phyloP scores from a whole-genome alignment of 148 eudicot genomes.

The Camellia granthamiana region DNA sequence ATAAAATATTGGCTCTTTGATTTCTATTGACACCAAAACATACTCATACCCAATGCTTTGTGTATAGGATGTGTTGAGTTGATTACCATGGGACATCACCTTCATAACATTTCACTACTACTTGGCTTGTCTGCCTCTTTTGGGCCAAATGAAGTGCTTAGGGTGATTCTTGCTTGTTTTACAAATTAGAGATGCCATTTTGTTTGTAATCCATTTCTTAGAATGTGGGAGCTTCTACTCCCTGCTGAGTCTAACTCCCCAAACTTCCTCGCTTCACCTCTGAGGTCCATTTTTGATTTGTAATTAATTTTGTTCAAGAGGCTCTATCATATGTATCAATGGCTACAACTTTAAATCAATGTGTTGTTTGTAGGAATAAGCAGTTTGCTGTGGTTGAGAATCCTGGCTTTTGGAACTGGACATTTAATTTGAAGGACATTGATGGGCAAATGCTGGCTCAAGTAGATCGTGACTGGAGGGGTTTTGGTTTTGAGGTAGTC shows the following conservation, averaged over 20 bases:
- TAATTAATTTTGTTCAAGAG: not conserved
- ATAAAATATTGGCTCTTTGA: no score
- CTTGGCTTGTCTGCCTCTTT: no score
- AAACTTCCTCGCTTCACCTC: not conserved
- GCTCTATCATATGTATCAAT: not conserved
- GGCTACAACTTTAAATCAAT: not conserved
- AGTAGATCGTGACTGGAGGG: constrained; percentile 97
- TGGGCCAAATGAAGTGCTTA: no score
- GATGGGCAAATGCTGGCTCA: constrained; percentile 82
- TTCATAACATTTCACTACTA: no score
- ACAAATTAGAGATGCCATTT: no score
- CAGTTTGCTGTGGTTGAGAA: constrained; percentile 98
- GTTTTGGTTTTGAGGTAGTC: constrained; percentile 93
- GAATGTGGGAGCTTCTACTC: not conserved
- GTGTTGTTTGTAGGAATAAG: constrained; percentile 45
- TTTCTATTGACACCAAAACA: no score
- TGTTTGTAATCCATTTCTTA: not conserved
- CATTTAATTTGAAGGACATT: constrained; percentile 85
- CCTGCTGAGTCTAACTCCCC: not conserved
- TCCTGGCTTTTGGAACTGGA: constrained; percentile 97
- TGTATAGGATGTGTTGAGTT: no score
- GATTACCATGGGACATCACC: no score
- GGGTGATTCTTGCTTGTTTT: no score
- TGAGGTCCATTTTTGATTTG: not conserved
- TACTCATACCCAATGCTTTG: no score